Conservation (phyloP, 2,329 filamentous ascomycete species). For the Verticillium klebahnii region DNA sequence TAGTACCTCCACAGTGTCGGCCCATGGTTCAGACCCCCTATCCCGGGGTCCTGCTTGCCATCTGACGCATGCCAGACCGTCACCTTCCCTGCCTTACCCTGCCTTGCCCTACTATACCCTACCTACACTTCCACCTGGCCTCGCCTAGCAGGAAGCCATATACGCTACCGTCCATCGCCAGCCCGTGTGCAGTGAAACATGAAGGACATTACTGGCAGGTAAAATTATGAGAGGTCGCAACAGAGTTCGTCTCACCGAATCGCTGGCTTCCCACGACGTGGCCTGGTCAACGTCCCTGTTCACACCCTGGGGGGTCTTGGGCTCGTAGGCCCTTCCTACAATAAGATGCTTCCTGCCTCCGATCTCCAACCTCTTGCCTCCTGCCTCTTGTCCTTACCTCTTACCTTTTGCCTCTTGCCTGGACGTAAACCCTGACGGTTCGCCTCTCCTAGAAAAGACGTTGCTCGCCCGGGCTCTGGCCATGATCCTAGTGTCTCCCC, state of each 20-base stretch:
- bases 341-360: background rate
- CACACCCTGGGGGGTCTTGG: background rate
- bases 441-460: background rate
- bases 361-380: background rate
- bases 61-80: background rate
- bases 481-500: background rate
- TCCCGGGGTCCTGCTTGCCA: background rate
- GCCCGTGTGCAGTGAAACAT: background rate
- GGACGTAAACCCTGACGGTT: background rate
- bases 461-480: background rate
- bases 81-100: background rate
- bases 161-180: background rate
- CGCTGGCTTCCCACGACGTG: background rate
- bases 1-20: background rate
- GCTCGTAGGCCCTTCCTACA: background rate
- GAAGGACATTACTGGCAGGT: background rate
- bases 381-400: background rate
- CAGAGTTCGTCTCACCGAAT: background rate
- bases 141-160: background rate
- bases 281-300: background rate
- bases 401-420: constrained; percentile 1
- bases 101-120: background rate
- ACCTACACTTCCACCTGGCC: too few species aligned
- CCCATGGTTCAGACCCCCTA: background rate
- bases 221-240: background rate